A percentile compares a stretch with the other conserved stretches of the same genome.
Evolutionary conservation across 257 asterid genomes (phyloP).

Genomic region (Solanum piurae): DNA sequence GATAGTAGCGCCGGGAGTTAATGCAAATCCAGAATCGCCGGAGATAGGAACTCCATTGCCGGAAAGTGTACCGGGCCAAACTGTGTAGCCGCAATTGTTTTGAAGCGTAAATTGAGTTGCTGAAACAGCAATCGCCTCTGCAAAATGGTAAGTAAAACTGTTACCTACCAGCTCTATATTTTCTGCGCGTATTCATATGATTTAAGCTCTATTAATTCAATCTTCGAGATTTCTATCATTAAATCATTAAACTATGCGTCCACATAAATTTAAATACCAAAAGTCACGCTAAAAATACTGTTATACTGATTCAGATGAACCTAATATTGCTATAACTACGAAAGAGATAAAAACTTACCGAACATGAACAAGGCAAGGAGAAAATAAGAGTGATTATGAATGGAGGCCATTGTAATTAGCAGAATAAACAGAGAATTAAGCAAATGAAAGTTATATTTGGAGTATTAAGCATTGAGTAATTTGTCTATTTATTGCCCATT

Average conservation of each 20-base stretch:
- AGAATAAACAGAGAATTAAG: neutral
- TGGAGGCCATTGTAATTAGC: neutral
- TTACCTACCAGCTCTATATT: neutral
- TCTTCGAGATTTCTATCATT: neutral
- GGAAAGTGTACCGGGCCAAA: constrained; percentile 91
- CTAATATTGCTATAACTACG: neutral
- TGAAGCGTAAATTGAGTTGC: constrained; percentile 59
- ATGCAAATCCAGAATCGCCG: constrained; percentile 59
- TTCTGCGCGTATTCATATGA: neutral
- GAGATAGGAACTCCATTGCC: constrained; percentile 59
- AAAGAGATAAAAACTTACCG: neutral
- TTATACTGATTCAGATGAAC: neutral
- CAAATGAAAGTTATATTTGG: neutral
- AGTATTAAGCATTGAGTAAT: neutral
- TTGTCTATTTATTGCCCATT: neutral
- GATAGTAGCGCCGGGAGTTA: constrained; percentile 52
- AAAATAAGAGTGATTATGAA: neutral
- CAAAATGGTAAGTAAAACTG: neutral
- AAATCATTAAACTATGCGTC: neutral
- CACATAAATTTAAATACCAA: neutral
- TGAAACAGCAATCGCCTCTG: constrained; percentile 27
- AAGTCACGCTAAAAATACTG: neutral
- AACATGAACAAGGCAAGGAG: neutral
- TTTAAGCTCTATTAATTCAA: neutral
- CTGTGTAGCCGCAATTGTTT: constrained; percentile 55